Evolutionary conservation across 1,284 basidiomycete genomes (phyloP).

Genomic region (Pseudozyma hubeiensis): DNA sequence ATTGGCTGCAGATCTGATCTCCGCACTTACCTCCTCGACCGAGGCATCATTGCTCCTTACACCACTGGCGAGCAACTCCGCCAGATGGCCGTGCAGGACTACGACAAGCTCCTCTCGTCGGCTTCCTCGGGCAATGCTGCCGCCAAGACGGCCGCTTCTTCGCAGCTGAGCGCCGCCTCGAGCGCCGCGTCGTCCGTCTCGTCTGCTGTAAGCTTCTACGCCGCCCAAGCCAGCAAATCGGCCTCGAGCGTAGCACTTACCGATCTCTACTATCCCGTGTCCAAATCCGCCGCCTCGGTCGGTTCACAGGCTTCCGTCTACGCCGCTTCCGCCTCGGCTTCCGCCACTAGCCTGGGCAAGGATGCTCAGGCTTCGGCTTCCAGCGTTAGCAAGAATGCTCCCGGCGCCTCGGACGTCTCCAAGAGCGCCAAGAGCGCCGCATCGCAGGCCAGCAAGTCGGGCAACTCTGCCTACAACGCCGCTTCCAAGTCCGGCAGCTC

Average conservation of each 20-base stretch:
- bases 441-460: slow-evolving; percentile 43
- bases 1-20: slow-evolving; percentile 42
- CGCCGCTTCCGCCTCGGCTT: slow-evolving; percentile 30
- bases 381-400: slow-evolving; percentile 37
- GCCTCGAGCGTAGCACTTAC: slow-evolving; percentile 49
- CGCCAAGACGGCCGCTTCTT: slow-evolving; percentile 39
- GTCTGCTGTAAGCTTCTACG: slow-evolving; percentile 56
- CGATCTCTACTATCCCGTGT: slow-evolving; percentile 56
- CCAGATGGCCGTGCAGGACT: slow-evolving; percentile 63
- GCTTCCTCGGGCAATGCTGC: slow-evolving; percentile 38
- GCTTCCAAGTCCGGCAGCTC: slow-evolving; percentile 54
- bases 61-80: slow-evolving; percentile 63
- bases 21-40: slow-evolving; percentile 66
- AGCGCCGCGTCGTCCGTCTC: slow-evolving; percentile 53
- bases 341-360: slow-evolving; percentile 27
- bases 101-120: slow-evolving; percentile 46
- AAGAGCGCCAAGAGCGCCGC: slow-evolving; percentile 52
- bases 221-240: slow-evolving; percentile 34
- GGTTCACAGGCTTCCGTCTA: slow-evolving; percentile 53
- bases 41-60: slow-evolving; percentile 65
- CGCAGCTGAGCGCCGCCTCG: slow-evolving; percentile 47
- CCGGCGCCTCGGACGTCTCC: slow-evolving; percentile 29
- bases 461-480: slow-evolving; percentile 34
- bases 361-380: slow-evolving; percentile 27
- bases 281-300: slow-evolving; percentile 48